These are phyloP conservation scores for Linnemannia zychae DNA, from an alignment of 192 early-diverging fungal species.

Conservation along the genomic window DNA sequence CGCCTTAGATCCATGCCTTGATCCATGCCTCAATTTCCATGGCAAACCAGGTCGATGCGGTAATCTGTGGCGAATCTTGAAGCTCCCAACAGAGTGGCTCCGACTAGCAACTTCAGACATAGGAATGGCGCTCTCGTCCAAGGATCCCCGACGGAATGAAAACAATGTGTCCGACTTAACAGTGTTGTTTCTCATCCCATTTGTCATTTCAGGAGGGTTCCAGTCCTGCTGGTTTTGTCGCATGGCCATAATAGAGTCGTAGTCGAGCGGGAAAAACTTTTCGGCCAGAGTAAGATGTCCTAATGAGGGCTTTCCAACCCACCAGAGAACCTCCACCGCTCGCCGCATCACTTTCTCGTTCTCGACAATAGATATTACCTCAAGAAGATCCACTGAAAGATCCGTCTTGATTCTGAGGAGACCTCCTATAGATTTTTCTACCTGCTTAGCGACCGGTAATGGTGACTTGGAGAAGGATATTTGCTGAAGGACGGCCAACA, in stretches of 20 bases:
- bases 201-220: background rate
- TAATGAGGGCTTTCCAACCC: constrained; percentile 29
- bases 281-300: constrained; percentile 37
- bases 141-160: constrained; percentile 24
- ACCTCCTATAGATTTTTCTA: constrained; percentile 62
- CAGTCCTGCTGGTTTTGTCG: constrained; percentile 8
- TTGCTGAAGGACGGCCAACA: constrained; percentile 65
- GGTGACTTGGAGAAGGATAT: constrained; percentile 53
- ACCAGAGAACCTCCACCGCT: constrained; percentile 61
- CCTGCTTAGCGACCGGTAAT: constrained; percentile 58
- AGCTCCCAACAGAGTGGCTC: constrained; percentile 14
- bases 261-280: constrained; percentile 38
- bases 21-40: background rate
- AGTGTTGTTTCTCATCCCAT: constrained; percentile 5
- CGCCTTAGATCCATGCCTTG: background rate
- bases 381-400: constrained; percentile 63
- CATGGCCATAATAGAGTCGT: constrained; percentile 33
- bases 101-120: background rate
- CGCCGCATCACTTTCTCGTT: constrained; percentile 45
- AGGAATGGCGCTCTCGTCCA: constrained; percentile 21
- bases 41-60: constrained; percentile 23
- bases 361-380: constrained; percentile 62
- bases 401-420: constrained; percentile 64
- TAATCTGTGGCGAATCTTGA: constrained; percentile 12
- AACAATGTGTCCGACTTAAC: constrained; percentile 21